These are phyloP conservation scores for Candida tallmaniae DNA, from an alignment of 805 yeast genomes.

Conservation along the genomic window DNA sequence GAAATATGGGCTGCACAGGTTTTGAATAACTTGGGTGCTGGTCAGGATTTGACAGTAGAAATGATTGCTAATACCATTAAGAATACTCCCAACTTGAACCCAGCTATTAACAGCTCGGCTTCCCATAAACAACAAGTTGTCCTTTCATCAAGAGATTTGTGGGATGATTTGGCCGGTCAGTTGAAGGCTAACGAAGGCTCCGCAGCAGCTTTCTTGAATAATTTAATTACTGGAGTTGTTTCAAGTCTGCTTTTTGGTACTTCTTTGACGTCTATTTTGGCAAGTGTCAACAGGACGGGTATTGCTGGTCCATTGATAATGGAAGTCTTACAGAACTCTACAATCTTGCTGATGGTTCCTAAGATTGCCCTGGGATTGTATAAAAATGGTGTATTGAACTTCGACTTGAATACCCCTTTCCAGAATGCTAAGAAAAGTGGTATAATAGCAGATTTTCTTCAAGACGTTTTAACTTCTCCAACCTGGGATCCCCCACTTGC, in stretches of 20 bases:
- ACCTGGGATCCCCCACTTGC: constrained; percentile 30
- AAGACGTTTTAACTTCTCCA: constrained; percentile 24
- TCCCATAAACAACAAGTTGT: constrained; percentile 6
- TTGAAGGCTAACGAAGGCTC: constrained; percentile 21
- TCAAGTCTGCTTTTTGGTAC: constrained; percentile 16
- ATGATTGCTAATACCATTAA: constrained; percentile 25
- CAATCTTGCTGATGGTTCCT: constrained; percentile 19
- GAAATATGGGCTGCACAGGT: constrained; percentile 27
- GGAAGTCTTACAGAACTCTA: constrained; percentile 18
- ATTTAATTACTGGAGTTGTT: constrained; percentile 22
- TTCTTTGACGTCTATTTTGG: constrained; percentile 20
- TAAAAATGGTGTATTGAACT: constrained; percentile 26
- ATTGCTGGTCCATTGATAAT: constrained; percentile 24
- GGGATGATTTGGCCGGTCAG: background rate
- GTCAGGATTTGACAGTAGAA: constrained; percentile 24
- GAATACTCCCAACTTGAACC: constrained; percentile 26
- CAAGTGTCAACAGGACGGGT: constrained; percentile 28
- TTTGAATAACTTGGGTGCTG: constrained; percentile 29
- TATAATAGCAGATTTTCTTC: constrained; percentile 18
- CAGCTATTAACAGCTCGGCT: constrained; percentile 12
- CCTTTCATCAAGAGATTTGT: background rate
- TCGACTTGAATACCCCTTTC: constrained; percentile 23
- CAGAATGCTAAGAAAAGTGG: constrained; percentile 19
- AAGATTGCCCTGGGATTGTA: constrained; percentile 21
- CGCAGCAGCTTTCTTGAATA: constrained; percentile 26